Conservation (phyloP, 2,329 filamentous ascomycete species). For the Magnaporthales sp. region DNA sequence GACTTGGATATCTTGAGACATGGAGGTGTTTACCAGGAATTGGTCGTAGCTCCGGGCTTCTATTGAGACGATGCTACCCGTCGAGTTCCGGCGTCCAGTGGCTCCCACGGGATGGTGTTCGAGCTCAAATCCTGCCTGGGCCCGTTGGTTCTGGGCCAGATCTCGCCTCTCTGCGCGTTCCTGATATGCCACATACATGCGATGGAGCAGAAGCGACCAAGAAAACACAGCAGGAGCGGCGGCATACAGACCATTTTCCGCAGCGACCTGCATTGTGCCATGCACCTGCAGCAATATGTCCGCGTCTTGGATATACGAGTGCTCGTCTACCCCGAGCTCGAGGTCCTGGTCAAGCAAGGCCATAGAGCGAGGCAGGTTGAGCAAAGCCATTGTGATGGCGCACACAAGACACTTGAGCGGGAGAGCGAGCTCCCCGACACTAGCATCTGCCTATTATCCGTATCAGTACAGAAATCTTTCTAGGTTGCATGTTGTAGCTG, state of each 20-base stretch:
- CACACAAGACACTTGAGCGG: slow-evolving; percentile 63
- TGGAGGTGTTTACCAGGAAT: slow-evolving; percentile 41
- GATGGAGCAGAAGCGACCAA: slow-evolving; percentile 70
- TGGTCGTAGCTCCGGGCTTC: slow-evolving; percentile 51
- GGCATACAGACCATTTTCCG: slow-evolving; percentile 45
- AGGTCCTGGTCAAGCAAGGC: slow-evolving; percentile 46
- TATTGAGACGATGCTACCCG: slow-evolving; percentile 53
- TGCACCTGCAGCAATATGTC: slow-evolving; percentile 66
- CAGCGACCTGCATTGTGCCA: slow-evolving; percentile 55
- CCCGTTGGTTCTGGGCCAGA: slow-evolving; percentile 47
- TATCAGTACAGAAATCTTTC: slow-evolving; percentile 1
- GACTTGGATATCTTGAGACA: slow-evolving; percentile 42
- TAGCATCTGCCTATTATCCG: slow-evolving; percentile 24
- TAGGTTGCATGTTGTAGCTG: slow-evolving; percentile 20
- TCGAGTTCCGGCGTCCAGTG: slow-evolving; percentile 45
- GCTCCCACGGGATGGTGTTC: slow-evolving; percentile 26
- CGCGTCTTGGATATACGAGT: slow-evolving; percentile 60
- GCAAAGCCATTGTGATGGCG: slow-evolving; percentile 60
- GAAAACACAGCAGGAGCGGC: slow-evolving; percentile 69
- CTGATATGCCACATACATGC: slow-evolving; percentile 56
- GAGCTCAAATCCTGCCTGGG: slow-evolving; percentile 47
- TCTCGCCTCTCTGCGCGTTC: slow-evolving; percentile 53
- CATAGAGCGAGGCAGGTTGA: slow-evolving; percentile 56
- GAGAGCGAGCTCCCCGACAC: slow-evolving; percentile 41
- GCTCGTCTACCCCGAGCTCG: slow-evolving; percentile 30